Conservation (phyloP, 768 basidiomycete genomes). For the Collybia sp. region DNA sequence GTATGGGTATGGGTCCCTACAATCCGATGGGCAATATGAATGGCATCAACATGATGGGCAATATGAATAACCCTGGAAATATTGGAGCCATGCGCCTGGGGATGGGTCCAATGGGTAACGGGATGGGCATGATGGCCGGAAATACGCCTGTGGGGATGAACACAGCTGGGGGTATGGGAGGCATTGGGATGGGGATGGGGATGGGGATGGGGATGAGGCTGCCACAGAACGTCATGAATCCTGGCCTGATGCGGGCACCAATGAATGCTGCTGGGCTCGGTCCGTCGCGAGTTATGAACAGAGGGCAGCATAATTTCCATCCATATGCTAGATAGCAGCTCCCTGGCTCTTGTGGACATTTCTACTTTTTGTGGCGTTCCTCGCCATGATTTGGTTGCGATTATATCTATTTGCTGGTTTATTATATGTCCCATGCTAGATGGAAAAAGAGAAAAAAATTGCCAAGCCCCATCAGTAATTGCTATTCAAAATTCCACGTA, state of each 20-base stretch:
- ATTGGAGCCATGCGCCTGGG: constrained; percentile 31
- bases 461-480: no score
- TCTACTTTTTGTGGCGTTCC: no score
- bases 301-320: constrained; percentile 60
- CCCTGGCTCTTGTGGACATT: not conserved
- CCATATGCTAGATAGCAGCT: constrained; percentile 51
- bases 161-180: constrained; percentile 15
- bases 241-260: constrained; percentile 30
- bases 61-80: constrained; percentile 33
- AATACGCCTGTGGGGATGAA: constrained; percentile 12
- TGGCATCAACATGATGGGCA: constrained; percentile 17
- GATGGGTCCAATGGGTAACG: constrained; percentile 26
- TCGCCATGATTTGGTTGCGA: no score
- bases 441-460: no score
- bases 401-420: no score
- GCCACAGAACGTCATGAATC: constrained; percentile 4
- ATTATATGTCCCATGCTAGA: no score
- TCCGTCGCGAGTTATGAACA: constrained; percentile 41
- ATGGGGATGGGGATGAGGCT: constrained; percentile 4
- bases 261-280: constrained; percentile 35
- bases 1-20: constrained; percentile 29
- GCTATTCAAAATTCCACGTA: no score
- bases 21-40: constrained; percentile 26
- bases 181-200: constrained; percentile 15
- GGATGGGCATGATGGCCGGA: constrained; percentile 9